Percentiles rank a stretch among this genome's conserved stretches.
Evolutionary conservation across 495 filamentous ascomycete species (phyloP).

Genomic region (Neurospora sp.): DNA sequence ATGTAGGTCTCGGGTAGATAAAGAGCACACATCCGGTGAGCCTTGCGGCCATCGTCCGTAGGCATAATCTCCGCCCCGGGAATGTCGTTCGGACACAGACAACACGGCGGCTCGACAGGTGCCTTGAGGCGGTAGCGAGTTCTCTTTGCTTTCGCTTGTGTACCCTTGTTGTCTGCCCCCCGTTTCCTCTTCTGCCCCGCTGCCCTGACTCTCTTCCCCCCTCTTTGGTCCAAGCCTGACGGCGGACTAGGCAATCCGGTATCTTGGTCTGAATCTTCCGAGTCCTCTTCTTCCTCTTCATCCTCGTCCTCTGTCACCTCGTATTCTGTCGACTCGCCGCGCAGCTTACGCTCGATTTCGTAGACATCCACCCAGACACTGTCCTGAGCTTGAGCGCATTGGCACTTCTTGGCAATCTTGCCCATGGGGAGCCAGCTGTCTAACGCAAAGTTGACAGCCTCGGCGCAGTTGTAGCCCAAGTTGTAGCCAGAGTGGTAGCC

Average conservation of each 20-base stretch:
- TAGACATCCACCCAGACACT: slow-evolving; percentile 97
- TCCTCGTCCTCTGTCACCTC: slow-evolving; percentile 72
- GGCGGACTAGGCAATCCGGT: slow-evolving; percentile 68
- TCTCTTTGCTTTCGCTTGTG: slow-evolving; percentile 57
- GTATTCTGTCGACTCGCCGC: slow-evolving; percentile 87
- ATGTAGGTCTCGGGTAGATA: slow-evolving; percentile 93
- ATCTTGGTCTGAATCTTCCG: slow-evolving; percentile 52
- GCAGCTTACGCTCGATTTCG: slow-evolving; percentile 87
- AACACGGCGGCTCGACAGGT: slow-evolving; percentile 72
- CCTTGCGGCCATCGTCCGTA: slow-evolving; percentile 79
- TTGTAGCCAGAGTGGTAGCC: slow-evolving; percentile 99
- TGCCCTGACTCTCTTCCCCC: slow-evolving; percentile 42
- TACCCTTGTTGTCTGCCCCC: slow-evolving; percentile 23
- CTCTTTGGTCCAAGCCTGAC: slow-evolving; percentile 30
- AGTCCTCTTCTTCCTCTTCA: slow-evolving; percentile 61
- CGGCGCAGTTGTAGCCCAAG: slow-evolving; percentile 95
- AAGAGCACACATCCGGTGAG: slow-evolving; percentile 79
- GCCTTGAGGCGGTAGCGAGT: slow-evolving; percentile 59
- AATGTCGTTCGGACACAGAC: slow-evolving; percentile 88
- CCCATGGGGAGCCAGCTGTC: slow-evolving; percentile 91
- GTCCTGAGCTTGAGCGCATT: slow-evolving; percentile 77
- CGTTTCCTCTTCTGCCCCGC: slow-evolving; percentile 48
- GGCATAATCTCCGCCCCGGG: slow-evolving; percentile 73
- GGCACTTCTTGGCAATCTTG: slow-evolving; percentile 93
- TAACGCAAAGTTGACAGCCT: slow-evolving; percentile 96